Evolutionary conservation across 148 eudicot species (phyloP).

Genomic region (Salicornia ramosissima): DNA sequence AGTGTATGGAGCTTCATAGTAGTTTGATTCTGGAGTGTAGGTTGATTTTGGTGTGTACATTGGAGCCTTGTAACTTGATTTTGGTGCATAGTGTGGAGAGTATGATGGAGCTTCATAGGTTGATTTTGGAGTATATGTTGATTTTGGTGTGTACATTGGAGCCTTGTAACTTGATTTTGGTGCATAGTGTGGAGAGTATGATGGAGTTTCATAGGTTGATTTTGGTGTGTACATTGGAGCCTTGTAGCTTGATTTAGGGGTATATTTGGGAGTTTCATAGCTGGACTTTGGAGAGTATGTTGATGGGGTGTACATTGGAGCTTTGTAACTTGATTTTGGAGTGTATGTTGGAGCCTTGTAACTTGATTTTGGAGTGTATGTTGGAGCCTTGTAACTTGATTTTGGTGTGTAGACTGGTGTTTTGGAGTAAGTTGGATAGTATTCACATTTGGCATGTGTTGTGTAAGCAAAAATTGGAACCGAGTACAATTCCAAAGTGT

Average conservation of each 20-base stretch:
- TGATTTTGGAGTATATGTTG: conserved; percentile 3
- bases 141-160: conserved; percentile 4
- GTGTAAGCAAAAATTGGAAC: conserved; percentile 17
- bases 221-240: background rate
- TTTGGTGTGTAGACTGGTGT: background rate
- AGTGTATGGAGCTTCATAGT: background rate
- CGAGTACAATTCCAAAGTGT: conserved; percentile 21
- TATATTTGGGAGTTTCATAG: background rate
- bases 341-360: background rate
- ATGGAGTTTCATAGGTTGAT: background rate
- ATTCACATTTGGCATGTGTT: conserved; percentile 5
- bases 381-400: background rate
- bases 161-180: background rate
- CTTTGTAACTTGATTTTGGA: background rate
- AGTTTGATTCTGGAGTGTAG: background rate
- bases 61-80: background rate
- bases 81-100: background rate
- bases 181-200: background rate
- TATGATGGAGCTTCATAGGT: background rate
- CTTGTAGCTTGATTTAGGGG: background rate
- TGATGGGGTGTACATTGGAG: background rate
- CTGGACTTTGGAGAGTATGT: background rate
- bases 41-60: conserved; percentile 2
- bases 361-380: background rate
- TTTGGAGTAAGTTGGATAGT: conserved; percentile 1